Conservation (phyloP, 2,329 filamentous ascomycete species). For the Dryadomyces quercus-mongolicae region DNA sequence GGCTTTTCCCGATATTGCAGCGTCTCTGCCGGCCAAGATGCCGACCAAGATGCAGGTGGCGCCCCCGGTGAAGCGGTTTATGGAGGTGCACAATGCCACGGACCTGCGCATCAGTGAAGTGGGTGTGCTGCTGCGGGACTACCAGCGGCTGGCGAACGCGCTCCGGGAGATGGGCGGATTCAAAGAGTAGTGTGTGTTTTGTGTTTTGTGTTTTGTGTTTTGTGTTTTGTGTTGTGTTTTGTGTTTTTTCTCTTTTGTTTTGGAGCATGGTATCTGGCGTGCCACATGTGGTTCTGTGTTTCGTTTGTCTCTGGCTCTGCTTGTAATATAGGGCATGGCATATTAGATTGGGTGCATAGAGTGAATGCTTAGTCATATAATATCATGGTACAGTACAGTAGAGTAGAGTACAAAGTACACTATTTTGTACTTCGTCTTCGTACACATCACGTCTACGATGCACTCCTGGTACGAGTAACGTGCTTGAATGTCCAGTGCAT, state of each 20-base stretch:
- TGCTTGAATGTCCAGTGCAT: too few relatives aligned
- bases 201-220: not conserved
- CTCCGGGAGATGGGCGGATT: slow-evolving; percentile 53
- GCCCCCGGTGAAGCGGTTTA: slow-evolving; percentile 60
- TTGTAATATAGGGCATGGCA: not conserved
- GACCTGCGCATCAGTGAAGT: slow-evolving; percentile 67
- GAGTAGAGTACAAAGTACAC: too few relatives aligned
- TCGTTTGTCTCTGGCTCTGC: not conserved
- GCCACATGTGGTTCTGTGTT: not conserved
- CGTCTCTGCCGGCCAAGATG: slow-evolving; percentile 42
- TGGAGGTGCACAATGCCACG: slow-evolving; percentile 57
- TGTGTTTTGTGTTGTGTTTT: not conserved
- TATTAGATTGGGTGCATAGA: not conserved
- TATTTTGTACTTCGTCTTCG: too few relatives aligned
- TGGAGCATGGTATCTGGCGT: not conserved
- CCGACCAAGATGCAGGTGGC: slow-evolving; percentile 47
- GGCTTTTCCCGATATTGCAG: slow-evolving; percentile 50
- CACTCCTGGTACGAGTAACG: not conserved
- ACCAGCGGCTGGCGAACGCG: slow-evolving; percentile 55
- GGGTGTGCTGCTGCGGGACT: slow-evolving; percentile 58
- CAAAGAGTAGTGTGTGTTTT: slow-evolving; percentile 20
- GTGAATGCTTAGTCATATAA: not conserved
- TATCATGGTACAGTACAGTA: too few relatives aligned
- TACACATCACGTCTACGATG: too few relatives aligned
- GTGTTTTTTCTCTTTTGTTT: not conserved